Evolutionary conservation across 306 rosid species (phyloP).

Genomic region (Acacia acuminata): DNA sequence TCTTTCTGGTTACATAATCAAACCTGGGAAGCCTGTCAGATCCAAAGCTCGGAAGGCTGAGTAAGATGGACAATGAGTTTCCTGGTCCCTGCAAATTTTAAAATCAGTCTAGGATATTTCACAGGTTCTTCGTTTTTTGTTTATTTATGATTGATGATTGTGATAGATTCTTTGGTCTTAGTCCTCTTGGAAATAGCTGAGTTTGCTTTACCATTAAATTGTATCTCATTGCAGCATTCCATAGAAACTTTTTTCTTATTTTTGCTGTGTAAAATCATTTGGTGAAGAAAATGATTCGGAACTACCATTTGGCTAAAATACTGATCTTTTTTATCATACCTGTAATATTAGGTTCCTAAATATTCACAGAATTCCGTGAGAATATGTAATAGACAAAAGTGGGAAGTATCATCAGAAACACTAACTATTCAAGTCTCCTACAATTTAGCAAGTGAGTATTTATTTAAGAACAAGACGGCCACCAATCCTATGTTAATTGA

Average conservation of each 20-base stretch:
- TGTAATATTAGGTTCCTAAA: background rate
- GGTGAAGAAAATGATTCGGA: background rate
- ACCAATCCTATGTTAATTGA: no score
- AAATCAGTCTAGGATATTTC: slow-evolving; percentile 39
- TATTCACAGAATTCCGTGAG: background rate
- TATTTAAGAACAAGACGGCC: background rate
- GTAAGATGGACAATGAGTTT: slow-evolving; percentile 43
- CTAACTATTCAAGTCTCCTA: no score
- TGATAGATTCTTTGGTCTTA: slow-evolving; percentile 33
- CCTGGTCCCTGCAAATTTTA: slow-evolving; percentile 32
- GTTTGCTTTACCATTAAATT: slow-evolving; percentile 29
- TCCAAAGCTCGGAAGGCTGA: slow-evolving; percentile 73
- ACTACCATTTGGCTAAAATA: background rate
- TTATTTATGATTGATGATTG: slow-evolving; percentile 6
- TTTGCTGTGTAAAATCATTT: slow-evolving; percentile 11
- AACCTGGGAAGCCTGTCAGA: slow-evolving; percentile 70
- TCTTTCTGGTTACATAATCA: slow-evolving; percentile 63
- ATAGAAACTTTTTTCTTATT: slow-evolving; percentile 12
- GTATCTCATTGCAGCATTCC: slow-evolving; percentile 15
- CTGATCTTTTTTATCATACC: background rate
- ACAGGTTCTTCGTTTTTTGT: slow-evolving; percentile 25
- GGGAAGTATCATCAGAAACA: background rate
- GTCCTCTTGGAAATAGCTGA: slow-evolving; percentile 25
- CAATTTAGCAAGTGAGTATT: no score
- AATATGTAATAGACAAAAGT: background rate